Base-by-base conservation (phyloP, 345 rosid species). In the Citrus trifoliata region DNA sequence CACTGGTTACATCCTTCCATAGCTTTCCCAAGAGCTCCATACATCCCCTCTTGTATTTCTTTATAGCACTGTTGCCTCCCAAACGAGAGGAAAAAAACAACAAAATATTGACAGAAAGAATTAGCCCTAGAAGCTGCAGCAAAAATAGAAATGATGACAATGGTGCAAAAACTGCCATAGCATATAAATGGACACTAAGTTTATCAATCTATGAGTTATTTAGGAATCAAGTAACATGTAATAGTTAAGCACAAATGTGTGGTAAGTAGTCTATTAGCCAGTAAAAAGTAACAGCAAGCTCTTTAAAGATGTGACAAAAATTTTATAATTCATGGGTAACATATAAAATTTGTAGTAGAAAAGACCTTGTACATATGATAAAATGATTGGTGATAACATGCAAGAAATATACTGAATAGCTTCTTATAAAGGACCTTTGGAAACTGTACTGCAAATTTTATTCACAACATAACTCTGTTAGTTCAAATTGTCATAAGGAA, bases 1-100 rank as follows among this genome's bases (percentile, higher is more conserved):
- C 93, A 93, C 63, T 92, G 93, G 79, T 95, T 93, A 65, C 86
- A 83, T 79, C 97, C 98, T 88, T 88, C 97, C 93, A 95, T 87
- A 5, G 82, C 76, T 78, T 89, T 88, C 1, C 99, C 97, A 76
- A 87, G 82, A 38, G 80, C 83, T 69, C 98, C 97, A 81, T 91
- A 92, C 91, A 80, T 85, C 78, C 96, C 98, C 5, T 80, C 80
- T 73, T 82, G 78, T 71, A 95, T 78, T 85, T 91, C 99, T 83
- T 24, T 91, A 67, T 92, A 95, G 85, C 89, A 90, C 97, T 91
- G 78, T 76, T 67, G 51, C 51, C 18, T 46, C 48, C 35, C 77
- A 56, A 13, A 46, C 0, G 5, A 46, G 5, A 46, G 38, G 7
- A 0, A 69, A 46, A 42, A 77, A 1, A 73, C 64, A 7, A 22